Conservation (phyloP, 176 grass and related monocot genomes). For the Phoenix roebelenii region DNA sequence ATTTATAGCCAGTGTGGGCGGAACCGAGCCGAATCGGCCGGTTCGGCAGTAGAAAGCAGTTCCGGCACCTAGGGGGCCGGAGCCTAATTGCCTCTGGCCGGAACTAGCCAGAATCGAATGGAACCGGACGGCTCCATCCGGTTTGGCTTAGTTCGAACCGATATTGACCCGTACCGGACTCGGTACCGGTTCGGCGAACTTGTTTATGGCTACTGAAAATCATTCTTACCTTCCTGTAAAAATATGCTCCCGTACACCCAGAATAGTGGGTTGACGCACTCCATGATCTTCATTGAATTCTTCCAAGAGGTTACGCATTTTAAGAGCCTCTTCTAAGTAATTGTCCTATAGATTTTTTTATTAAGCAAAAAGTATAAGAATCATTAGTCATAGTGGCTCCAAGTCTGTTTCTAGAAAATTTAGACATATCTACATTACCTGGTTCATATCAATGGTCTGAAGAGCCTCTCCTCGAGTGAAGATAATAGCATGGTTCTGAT, state of each 20-base stretch:
- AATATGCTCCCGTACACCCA: constrained; percentile 6
- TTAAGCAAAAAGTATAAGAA: not conserved
- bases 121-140: too few species aligned
- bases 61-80: too few species aligned
- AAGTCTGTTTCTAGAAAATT: too few species aligned
- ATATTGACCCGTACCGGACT: too few species aligned
- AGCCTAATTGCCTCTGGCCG: too few species aligned
- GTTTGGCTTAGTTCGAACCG: too few species aligned
- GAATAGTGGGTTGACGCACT: not conserved
- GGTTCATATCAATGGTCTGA: constrained; percentile 12
- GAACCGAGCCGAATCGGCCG: too few species aligned
- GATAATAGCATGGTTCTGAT: constrained; percentile 14
- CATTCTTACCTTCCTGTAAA: constrained; percentile 5
- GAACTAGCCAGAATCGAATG: too few species aligned
- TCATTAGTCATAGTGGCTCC: not conserved
- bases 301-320: constrained; percentile 11
- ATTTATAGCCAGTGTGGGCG: too few species aligned
- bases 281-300: not conserved
- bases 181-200: too few species aligned
- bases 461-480: constrained; percentile 2
- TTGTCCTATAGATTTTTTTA: not conserved
- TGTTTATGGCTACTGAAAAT: too few species aligned
- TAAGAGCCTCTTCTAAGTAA: constrained; percentile 4
- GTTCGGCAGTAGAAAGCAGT: too few species aligned
- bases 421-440: not conserved